These are phyloP conservation scores for Rhododendron mucronatum DNA, from an alignment of 148 eudicot genomes.

Conservation along the genomic window DNA sequence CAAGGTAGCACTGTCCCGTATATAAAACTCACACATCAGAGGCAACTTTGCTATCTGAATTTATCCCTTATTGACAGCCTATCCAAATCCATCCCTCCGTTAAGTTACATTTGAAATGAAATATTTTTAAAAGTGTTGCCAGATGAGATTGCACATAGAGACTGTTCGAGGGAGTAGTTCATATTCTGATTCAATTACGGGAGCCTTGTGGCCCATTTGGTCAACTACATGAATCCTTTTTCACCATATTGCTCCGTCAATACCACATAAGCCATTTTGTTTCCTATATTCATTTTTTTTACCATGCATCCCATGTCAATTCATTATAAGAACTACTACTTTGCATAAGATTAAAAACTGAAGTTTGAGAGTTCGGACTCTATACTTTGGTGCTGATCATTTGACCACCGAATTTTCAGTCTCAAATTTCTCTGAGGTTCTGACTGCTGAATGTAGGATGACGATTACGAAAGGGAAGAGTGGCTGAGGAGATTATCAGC, in stretches of 20 bases:
- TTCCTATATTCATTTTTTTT: background rate
- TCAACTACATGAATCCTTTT: background rate
- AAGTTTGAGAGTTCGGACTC: background rate
- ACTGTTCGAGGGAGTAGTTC: background rate
- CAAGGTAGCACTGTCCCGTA: background rate
- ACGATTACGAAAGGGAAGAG: slow-evolving; percentile 36
- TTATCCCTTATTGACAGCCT: background rate
- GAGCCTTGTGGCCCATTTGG: background rate
- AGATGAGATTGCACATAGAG: background rate
- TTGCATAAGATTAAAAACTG: background rate
- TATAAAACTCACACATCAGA: background rate
- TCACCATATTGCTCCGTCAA: background rate
- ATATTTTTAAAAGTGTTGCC: background rate
- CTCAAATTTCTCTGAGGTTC: slow-evolving; percentile 13
- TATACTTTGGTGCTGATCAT: background rate
- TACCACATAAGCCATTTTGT: background rate
- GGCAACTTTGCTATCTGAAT: background rate
- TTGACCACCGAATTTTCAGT: background rate
- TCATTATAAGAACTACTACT: background rate
- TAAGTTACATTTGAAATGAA: background rate
- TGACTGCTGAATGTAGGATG: slow-evolving; percentile 23
- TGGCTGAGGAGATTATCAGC: slow-evolving; percentile 38
- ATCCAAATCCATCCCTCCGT: background rate
- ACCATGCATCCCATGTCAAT: background rate
- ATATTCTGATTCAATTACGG: background rate